Percentiles rank a stretch among this genome's conserved stretches.
Conservation (phyloP, 768 basidiomycete genomes). For the Calvatia gigantea region DNA sequence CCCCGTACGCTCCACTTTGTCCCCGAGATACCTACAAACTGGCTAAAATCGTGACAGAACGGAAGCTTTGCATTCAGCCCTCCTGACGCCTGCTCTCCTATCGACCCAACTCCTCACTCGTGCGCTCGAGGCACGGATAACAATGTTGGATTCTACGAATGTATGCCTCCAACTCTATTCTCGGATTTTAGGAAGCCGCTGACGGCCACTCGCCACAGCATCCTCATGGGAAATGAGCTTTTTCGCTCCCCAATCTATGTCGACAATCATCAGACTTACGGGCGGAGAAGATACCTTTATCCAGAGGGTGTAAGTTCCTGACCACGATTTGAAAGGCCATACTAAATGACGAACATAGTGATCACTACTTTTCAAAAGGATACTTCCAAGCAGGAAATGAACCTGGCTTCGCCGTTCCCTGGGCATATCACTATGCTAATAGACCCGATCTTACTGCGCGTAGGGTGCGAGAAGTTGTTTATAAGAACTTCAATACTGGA, state of each 20-base stretch:
- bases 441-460: slow-evolving; percentile 46
- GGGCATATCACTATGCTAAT: slow-evolving; percentile 47
- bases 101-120: slow-evolving; percentile 43
- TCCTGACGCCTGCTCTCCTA: slow-evolving; percentile 46
- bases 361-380: slow-evolving; percentile 41
- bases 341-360: slow-evolving; percentile 21
- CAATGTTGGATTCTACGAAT: slow-evolving; percentile 51
- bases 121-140: slow-evolving; percentile 49
- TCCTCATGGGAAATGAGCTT: slow-evolving; percentile 55
- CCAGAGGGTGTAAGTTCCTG: slow-evolving; percentile 31
- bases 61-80: slow-evolving; percentile 48
- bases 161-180: slow-evolving; percentile 21
- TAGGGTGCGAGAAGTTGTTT: slow-evolving; percentile 41
- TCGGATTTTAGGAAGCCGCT: background rate
- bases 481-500: slow-evolving; percentile 41
- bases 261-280: slow-evolving; percentile 43
- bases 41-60: slow-evolving; percentile 30
- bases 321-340: background rate
- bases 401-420: slow-evolving; percentile 45
- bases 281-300: slow-evolving; percentile 41
- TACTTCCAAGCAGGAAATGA: slow-evolving; percentile 49
- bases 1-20: slow-evolving; percentile 26
- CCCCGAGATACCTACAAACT: background rate
- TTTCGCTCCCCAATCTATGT: slow-evolving; percentile 49
- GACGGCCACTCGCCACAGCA: slow-evolving; percentile 23